Conservation (phyloP, 345 rosid genomes). For the Lumnitzera racemosa region DNA sequence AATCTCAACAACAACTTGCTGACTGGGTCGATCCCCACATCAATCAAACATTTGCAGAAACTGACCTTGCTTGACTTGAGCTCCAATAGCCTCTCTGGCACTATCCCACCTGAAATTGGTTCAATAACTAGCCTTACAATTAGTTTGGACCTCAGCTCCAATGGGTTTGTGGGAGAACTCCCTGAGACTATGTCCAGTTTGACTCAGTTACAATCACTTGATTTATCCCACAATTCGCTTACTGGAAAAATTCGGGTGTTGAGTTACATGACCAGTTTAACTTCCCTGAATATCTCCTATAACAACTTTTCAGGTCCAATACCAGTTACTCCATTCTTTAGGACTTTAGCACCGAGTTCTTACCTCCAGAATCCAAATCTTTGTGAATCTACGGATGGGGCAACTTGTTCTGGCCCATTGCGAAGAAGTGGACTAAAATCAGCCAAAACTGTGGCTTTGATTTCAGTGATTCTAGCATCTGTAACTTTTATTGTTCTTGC, state of each 20-base stretch:
- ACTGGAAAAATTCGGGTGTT: constrained; percentile 63
- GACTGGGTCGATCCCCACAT: constrained; percentile 60
- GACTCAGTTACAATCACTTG: constrained; percentile 85
- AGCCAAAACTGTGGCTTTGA: constrained; percentile 59
- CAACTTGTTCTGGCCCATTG: constrained; percentile 49
- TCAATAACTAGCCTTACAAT: constrained; percentile 73
- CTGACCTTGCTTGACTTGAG: constrained; percentile 82
- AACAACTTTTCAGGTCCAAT: constrained; percentile 93
- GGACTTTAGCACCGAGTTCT: constrained; percentile 53
- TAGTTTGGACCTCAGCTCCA: constrained; percentile 70
- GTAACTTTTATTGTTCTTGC: constrained; percentile 52
- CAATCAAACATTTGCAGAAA: constrained; percentile 57
- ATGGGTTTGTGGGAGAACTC: constrained; percentile 55
- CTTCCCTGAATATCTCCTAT: constrained; percentile 78
- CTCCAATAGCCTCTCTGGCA: constrained; percentile 66
- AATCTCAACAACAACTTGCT: constrained; percentile 82
- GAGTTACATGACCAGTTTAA: constrained; percentile 77
- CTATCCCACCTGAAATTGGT: constrained; percentile 73
- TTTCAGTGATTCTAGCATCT: constrained; percentile 51
- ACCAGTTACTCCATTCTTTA: constrained; percentile 80
- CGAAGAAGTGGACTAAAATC: constrained; percentile 45
- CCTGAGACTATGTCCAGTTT: constrained; percentile 59
- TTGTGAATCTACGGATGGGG: constrained; percentile 60
- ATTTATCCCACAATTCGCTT: constrained; percentile 65
- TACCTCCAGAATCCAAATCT: constrained; percentile 58